These are phyloP conservation scores for Arthroderma sp. DNA, from an alignment of 2,329 filamentous ascomycete species.

Conservation along the genomic window DNA sequence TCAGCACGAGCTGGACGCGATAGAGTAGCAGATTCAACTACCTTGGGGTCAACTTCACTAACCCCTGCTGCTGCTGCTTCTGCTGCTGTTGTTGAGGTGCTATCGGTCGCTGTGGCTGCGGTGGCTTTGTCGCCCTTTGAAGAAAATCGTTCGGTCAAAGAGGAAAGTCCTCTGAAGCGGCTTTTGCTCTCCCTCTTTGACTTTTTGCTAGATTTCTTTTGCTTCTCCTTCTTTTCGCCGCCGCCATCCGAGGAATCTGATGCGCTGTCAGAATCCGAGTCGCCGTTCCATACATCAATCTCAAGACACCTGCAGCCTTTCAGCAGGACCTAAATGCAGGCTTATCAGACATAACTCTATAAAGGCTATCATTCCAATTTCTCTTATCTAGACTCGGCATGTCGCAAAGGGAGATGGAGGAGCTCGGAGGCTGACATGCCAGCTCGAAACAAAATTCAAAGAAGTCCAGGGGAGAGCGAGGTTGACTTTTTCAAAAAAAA, in stretches of 20 bases:
- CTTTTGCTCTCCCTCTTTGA: slow-evolving; percentile 11
- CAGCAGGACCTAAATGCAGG: slow-evolving; percentile 46
- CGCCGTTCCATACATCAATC: slow-evolving; percentile 87
- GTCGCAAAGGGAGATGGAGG: too few species aligned
- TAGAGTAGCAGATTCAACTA: slow-evolving; percentile 2
- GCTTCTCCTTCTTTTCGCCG: slow-evolving; percentile 14
- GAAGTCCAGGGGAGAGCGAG: too few species aligned
- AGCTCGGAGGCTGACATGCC: too few species aligned
- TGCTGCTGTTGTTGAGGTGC: not conserved
- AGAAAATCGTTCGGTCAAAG: slow-evolving; percentile 8
- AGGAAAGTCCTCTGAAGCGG: slow-evolving; percentile 8
- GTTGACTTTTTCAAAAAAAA: too few species aligned
- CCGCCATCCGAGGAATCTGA: slow-evolving; percentile 15
- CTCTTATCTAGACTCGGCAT: too few species aligned
- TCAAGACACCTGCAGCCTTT: slow-evolving; percentile 81
- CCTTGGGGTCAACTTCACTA: not conserved
- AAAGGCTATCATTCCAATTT: too few species aligned
- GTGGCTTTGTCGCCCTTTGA: slow-evolving; percentile 1
- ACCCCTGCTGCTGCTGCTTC: slow-evolving; percentile 18
- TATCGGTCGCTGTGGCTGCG: not conserved
- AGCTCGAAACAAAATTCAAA: too few species aligned
- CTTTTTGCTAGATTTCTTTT: slow-evolving; percentile 15
- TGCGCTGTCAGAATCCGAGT: slow-evolving; percentile 29
- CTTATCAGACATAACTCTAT: too few species aligned
- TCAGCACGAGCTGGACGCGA: slow-evolving; percentile 33